Evolutionary conservation across 352 stramenopile genomes (phyloP).

Genomic region (Pythium chondricola): DNA sequence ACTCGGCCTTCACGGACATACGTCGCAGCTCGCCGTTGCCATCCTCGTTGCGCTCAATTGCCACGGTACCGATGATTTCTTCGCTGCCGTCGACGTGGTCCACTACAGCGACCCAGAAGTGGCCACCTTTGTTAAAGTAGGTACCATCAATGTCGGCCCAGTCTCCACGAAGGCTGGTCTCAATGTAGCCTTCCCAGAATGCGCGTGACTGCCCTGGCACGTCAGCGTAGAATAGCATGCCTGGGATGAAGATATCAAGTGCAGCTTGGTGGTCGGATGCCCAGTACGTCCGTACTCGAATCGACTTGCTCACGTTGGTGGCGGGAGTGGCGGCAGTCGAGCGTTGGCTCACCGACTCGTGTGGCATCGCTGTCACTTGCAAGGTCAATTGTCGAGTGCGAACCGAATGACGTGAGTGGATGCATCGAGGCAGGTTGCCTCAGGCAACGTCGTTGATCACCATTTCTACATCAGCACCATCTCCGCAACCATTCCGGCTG

Average conservation of each 20-base stretch:
- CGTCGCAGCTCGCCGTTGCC: constrained; percentile 33
- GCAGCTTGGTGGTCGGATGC: background rate
- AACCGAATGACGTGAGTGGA: no score
- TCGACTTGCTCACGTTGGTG: background rate
- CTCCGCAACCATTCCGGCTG: no score
- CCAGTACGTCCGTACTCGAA: background rate
- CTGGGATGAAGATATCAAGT: constrained; percentile 4
- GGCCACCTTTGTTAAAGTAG: constrained; percentile 25
- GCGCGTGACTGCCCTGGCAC: background rate
- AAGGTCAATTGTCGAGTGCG: no score
- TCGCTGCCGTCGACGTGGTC: constrained; percentile 2
- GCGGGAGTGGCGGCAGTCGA: background rate
- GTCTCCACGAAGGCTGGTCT: constrained; percentile 2
- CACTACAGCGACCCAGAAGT: constrained; percentile 4
- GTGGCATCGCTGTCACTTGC: background rate
- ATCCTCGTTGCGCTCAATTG: constrained; percentile 27
- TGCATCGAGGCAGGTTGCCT: no score
- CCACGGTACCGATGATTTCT: constrained; percentile 31
- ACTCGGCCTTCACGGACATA: constrained; percentile 29
- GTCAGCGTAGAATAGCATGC: background rate
- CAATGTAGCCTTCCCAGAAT: constrained; percentile 6
- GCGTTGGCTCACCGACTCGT: no score
- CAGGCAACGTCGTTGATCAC: no score
- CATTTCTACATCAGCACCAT: no score
- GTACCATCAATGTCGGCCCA: constrained; percentile 15